phyloP scores from a whole-genome alignment of 441 rosid species.

The Mallotus repandus region DNA sequence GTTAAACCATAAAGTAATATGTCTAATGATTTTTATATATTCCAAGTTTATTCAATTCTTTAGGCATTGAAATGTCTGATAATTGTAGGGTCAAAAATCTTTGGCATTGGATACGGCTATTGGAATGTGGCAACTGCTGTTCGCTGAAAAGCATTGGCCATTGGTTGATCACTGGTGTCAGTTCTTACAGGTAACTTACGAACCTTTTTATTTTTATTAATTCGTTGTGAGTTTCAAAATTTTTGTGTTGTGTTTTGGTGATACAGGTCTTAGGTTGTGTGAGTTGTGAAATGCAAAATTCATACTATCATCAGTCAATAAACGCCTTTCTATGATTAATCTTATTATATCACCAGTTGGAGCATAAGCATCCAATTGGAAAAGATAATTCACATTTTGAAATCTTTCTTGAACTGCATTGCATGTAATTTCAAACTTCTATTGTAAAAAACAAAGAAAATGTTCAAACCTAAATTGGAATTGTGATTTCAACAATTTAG shows the following conservation, averaged over 20 bases:
- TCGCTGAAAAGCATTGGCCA: slow-evolving; percentile 89
- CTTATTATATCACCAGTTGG: too few species aligned
- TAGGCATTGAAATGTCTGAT: slow-evolving; percentile 2
- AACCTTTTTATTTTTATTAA: not conserved
- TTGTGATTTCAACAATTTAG: too few species aligned
- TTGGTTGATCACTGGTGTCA: slow-evolving; percentile 93
- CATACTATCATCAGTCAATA: not conserved
- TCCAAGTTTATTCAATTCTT: not conserved
- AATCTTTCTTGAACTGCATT: too few species aligned
- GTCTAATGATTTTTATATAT: not conserved
- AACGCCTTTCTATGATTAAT: not conserved
- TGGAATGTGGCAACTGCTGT: slow-evolving; percentile 95
- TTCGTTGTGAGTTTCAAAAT: not conserved
- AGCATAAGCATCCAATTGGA: too few species aligned
- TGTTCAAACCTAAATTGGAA: too few species aligned
- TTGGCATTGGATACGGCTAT: slow-evolving; percentile 95
- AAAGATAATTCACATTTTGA: too few species aligned
- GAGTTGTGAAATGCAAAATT: not conserved
- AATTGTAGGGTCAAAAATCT: slow-evolving; percentile 87
- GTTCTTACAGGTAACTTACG: slow-evolving; percentile 74
- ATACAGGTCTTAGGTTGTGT: not conserved
- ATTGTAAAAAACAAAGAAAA: too few species aligned
- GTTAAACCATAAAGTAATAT: not conserved
- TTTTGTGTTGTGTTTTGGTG: not conserved
- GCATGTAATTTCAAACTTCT: too few species aligned